Evolutionary conservation across 2,329 filamentous ascomycete genomes (phyloP).

Genomic region (Tolypocladium ovalisporum): DNA sequence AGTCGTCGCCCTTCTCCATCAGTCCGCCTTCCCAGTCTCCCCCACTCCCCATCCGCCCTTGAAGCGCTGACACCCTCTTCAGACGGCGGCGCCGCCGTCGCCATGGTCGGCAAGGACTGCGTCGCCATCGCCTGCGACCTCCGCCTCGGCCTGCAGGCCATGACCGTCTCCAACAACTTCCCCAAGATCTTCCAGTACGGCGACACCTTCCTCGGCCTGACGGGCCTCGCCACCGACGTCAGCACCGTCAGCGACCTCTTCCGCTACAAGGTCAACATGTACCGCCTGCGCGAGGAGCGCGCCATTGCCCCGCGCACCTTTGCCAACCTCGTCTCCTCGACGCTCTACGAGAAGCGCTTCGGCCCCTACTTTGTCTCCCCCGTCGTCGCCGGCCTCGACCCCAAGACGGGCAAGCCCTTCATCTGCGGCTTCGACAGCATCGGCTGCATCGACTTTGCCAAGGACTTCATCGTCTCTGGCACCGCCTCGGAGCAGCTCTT

Average conservation of each 20-base stretch:
- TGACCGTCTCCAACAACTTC: slow-evolving; percentile 99
- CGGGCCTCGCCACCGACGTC: slow-evolving; percentile 92
- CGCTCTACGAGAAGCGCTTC: slow-evolving; percentile 90
- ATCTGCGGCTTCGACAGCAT: slow-evolving; percentile 99
- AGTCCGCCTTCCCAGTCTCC: slow-evolving; percentile 56
- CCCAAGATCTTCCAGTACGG: slow-evolving; percentile 99
- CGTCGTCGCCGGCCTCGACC: slow-evolving; percentile 89
- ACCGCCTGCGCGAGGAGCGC: slow-evolving; percentile 95
- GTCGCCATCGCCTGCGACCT: slow-evolving; percentile 99
- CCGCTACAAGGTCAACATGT: slow-evolving; percentile 99
- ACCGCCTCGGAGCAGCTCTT: slow-evolving; percentile 96
- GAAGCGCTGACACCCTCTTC: not conserved
- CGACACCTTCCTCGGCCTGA: slow-evolving; percentile 89
- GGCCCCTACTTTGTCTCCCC: slow-evolving; percentile 94
- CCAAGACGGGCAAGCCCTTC: slow-evolving; percentile 88
- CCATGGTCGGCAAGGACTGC: slow-evolving; percentile 99
- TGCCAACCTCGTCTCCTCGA: slow-evolving; percentile 86
- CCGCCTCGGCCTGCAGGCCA: slow-evolving; percentile 86
- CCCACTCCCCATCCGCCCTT: not conserved
- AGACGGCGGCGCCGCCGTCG: slow-evolving; percentile 89
- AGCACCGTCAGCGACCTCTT: slow-evolving; percentile 91
- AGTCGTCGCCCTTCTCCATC: slow-evolving; percentile 93
- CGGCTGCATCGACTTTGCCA: slow-evolving; percentile 98
- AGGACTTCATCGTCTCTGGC: slow-evolving; percentile 97
- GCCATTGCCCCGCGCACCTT: slow-evolving; percentile 90